Base-by-base conservation (phyloP, 441 rosid genomes). In the Mallotus japonicus region DNA sequence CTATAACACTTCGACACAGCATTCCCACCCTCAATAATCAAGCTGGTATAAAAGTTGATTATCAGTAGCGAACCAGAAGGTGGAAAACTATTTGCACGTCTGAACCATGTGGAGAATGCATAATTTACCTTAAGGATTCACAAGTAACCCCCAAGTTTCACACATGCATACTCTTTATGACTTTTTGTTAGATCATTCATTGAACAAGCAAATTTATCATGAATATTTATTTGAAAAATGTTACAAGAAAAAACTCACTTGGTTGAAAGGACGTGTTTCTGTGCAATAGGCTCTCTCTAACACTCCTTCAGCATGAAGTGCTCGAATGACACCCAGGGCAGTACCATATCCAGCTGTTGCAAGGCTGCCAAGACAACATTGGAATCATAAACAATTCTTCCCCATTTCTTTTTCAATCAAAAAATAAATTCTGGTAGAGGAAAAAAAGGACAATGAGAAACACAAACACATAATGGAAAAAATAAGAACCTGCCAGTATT, bases 321-420 rank as follows among this genome's bases (percentile, higher is more conserved):
- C 87, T 56, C 94, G 92, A 69, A 94, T 88, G 8, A 94, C 97
- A 67, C 99, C 95, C 11, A 94, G 85, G 46, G 97, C 99, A 73
- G 99, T 94, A 56, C 99, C 99, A 78, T 90, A 94, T 84, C 99
- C 99, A 24, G 94, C 99, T 5, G 99, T 94, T 62, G 99, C 97
- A 77, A 92, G 97, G 81, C 99, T 94, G 87, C 42, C 13, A 80
- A 62, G 72, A 70, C 68, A 40, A 49, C 47, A 78, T 58, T 40
- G 14, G 56, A 72, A 19, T 42, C 16, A 46, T 3, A 32, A 64
- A 65, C 55, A 65, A 13, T 14, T 69, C 32, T 70, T 44, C 47
- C 44, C 32, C 16, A 28, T 70, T 65, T 57, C 51, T 63, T 67
- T 65, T 63, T 61, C 64, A 58, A 61, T 59, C 46, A 32, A 40